Conservation (phyloP, 2,329 filamentous ascomycete species). For the Acephala macrosclerotiorum region DNA sequence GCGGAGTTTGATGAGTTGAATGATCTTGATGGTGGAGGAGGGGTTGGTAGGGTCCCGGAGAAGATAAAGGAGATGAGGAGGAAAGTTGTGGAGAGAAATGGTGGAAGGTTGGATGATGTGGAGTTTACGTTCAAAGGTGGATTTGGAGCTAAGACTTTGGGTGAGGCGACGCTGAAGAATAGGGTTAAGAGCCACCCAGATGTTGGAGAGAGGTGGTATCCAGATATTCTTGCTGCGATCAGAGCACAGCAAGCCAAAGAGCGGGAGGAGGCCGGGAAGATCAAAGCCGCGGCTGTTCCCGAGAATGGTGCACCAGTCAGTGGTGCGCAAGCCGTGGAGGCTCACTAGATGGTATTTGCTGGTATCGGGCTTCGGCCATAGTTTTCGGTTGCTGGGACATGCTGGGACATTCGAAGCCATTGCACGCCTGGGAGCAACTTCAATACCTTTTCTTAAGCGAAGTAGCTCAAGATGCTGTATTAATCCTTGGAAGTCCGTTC, state of each 20-base stretch:
- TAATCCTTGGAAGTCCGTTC: no score
- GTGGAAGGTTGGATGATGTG: constrained; percentile 72
- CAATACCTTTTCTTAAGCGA: no score
- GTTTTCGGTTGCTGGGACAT: no score
- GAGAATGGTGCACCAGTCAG: constrained; percentile 30
- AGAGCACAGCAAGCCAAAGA: constrained; percentile 62
- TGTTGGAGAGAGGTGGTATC: constrained; percentile 84
- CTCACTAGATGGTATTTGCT: constrained; percentile 43
- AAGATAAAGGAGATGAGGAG: constrained; percentile 68
- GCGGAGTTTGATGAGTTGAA: constrained; percentile 70
- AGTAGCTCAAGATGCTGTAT: no score
- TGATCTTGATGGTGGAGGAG: constrained; percentile 69
- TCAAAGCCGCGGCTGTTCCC: constrained; percentile 13
- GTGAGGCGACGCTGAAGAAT: constrained; percentile 86
- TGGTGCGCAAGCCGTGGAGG: constrained; percentile 46
- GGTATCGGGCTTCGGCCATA: no score
- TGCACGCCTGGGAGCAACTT: no score
- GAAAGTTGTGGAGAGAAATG: constrained; percentile 62
- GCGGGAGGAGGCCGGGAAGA: constrained; percentile 43
- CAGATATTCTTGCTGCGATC: constrained; percentile 61
- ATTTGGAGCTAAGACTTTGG: constrained; percentile 69
- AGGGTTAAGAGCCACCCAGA: constrained; percentile 87
- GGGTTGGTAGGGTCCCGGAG: constrained; percentile 58
- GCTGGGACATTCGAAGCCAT: no score
- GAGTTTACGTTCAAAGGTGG: constrained; percentile 84